Conservation (phyloP, 1,284 basidiomycete genomes). For the Boletus smithii region DNA sequence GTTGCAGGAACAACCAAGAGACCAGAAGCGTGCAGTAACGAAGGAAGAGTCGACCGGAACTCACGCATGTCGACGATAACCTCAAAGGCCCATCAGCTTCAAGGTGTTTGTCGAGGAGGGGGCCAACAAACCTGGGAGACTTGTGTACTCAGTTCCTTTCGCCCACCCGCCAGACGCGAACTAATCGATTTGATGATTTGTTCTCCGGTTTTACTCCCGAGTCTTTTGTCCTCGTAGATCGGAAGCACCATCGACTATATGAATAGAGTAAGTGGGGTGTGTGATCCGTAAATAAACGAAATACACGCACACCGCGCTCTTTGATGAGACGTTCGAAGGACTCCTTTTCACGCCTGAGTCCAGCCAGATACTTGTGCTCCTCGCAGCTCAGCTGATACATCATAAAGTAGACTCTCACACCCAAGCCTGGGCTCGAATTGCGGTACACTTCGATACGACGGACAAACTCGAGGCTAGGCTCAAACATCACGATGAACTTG, state of each 20-base stretch:
- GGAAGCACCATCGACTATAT: slow-evolving; percentile 86
- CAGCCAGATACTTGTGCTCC: slow-evolving; percentile 92
- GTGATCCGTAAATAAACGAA: not conserved
- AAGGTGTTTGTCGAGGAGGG: not conserved
- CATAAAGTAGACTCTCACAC: slow-evolving; percentile 94
- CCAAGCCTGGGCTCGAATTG: slow-evolving; percentile 74
- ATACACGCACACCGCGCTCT: slow-evolving; percentile 75
- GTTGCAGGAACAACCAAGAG: slow-evolving; percentile 87
- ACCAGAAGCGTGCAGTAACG: slow-evolving; percentile 81
- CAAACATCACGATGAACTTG: slow-evolving; percentile 92
- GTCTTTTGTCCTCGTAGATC: slow-evolving; percentile 70
- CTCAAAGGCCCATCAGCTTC: slow-evolving; percentile 37
- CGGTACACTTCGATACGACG: slow-evolving; percentile 91
- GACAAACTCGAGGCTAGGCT: slow-evolving; percentile 91
- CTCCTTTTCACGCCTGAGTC: slow-evolving; percentile 88
- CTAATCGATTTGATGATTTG: slow-evolving; percentile 83
- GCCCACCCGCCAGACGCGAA: slow-evolving; percentile 84
- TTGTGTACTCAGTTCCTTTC: slow-evolving; percentile 63
- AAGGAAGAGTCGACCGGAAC: slow-evolving; percentile 91
- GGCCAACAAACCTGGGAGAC: slow-evolving; percentile 59
- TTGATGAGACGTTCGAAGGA: slow-evolving; percentile 92
- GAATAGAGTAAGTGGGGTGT: not conserved
- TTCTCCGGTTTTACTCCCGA: slow-evolving; percentile 43
- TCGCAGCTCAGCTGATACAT: slow-evolving; percentile 91
- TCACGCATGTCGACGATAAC: slow-evolving; percentile 97